Evolutionary conservation across 2,329 filamentous ascomycete genomes (phyloP).

Genomic region (Ambrosiella cleistominuta): DNA sequence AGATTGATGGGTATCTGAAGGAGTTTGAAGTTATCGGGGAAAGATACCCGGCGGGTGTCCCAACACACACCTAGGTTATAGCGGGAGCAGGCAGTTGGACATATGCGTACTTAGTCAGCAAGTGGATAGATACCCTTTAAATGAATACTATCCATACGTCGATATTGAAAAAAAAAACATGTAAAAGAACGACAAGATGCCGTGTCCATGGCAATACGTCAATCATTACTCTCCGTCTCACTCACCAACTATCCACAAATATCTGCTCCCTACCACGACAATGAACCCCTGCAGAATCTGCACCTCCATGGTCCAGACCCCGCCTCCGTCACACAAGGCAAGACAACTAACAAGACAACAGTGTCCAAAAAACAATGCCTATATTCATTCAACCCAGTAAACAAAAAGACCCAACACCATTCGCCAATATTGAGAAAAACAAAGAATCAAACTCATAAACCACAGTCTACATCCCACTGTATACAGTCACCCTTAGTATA

Average conservation of each 20-base stretch:
- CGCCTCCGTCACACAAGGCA: neutral
- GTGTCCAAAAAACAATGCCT: neutral
- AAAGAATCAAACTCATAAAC: neutral
- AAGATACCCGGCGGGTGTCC: constrained; percentile 27
- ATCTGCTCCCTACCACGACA: neutral
- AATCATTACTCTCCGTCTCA: neutral
- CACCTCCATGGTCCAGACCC: neutral
- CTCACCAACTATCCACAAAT: neutral
- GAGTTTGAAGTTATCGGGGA: constrained; percentile 30
- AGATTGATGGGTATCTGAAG: constrained; percentile 32
- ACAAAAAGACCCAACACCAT: neutral
- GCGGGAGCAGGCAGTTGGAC: neutral
- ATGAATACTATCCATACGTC: too few relatives aligned
- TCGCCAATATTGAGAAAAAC: neutral
- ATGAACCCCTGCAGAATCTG: neutral
- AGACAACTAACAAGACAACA: neutral
- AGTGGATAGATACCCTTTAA: neutral
- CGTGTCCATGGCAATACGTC: too few relatives aligned
- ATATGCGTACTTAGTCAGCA: neutral
- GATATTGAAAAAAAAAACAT: too few relatives aligned
- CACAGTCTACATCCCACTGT: neutral
- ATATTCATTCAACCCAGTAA: too few relatives aligned
- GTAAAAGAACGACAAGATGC: too few relatives aligned
- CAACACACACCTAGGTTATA: constrained; percentile 21
- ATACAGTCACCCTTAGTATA: neutral